Evolutionary conservation across 2,329 filamentous ascomycete species (phyloP).

Genomic region (Penicillium olsonii): DNA sequence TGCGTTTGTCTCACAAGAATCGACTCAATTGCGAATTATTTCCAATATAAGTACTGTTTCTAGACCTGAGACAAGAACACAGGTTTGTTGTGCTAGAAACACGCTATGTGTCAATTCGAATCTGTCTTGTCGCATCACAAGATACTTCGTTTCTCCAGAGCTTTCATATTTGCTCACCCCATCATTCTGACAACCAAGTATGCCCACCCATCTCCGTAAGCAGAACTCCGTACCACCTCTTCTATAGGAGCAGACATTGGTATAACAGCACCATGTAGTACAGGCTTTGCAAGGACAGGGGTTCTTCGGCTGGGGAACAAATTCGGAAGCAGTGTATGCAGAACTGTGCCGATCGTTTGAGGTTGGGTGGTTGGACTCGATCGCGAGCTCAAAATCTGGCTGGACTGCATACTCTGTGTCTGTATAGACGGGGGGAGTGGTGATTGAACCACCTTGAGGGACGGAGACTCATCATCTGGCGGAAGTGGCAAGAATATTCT

Average conservation of each 20-base stretch:
- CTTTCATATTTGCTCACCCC: constrained; percentile 36
- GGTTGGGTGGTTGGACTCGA: constrained; percentile 47
- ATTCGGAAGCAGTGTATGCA: constrained; percentile 73
- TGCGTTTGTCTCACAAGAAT: too few relatives aligned
- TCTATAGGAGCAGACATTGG: constrained; percentile 79
- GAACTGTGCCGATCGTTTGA: constrained; percentile 73
- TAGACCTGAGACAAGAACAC: too few relatives aligned
- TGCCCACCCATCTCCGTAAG: constrained; percentile 91
- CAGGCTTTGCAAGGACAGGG: constrained; percentile 77
- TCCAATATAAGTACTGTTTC: too few relatives aligned
- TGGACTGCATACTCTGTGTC: constrained; percentile 25
- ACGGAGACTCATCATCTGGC: constrained; percentile 52
- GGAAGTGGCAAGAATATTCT: constrained; percentile 79
- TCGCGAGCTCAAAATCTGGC: constrained; percentile 21
- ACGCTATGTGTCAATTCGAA: too few relatives aligned
- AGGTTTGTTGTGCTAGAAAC: too few relatives aligned
- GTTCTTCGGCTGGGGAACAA: constrained; percentile 86
- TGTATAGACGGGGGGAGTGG: constrained; percentile 60
- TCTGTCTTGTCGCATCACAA: too few relatives aligned
- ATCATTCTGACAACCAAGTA: constrained; percentile 78
- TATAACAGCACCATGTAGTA: constrained; percentile 81
- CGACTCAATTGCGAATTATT: too few relatives aligned
- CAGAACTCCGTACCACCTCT: constrained; percentile 77
- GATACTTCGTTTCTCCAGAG: too few relatives aligned
- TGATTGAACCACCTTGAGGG: constrained; percentile 72